Evolutionary conservation across 441 rosid species (phyloP), one percentile per base, ranked within the genome.

Genomic region (Capsella rubella): DNA sequence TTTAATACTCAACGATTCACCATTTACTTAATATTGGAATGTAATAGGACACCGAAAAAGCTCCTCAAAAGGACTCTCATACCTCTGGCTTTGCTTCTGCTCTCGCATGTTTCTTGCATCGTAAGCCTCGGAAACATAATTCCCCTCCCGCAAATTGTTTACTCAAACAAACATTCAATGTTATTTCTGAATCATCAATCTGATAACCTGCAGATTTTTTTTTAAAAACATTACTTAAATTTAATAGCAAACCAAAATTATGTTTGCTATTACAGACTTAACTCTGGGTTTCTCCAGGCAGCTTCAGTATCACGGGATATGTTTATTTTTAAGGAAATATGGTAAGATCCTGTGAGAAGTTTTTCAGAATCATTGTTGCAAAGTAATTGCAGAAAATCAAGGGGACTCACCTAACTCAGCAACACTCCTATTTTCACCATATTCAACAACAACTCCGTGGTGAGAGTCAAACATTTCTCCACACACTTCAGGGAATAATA

Each of bases 131-230:
- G 61, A 92, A 91, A 69, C 77, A 88, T 78, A 87, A 78, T 66
- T 90, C 91, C 67, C 97, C 97, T 21, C 95, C 97, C 80, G 82
- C 79, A 79, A 87, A 90, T 67, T 82, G 74, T 80, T 85, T 87
- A 35, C 95, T 90, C 93, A 92, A 85, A 80, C 97, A 91, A 70
- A 87, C 89, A 71, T 92, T 86, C 80, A 92, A 73, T 50, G 97
- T 88, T 58, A 92, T 87, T 79, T 92, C 97, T 6, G 97, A 87
- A 84, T 90, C 91, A 79, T 92, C 95, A 61, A 89, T 87, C 76
- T 87, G 92, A 79, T 82, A 84, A 59, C 93, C 97, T 91, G 79
- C 69, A 77, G 12, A 25, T 21, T 46, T 15, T 21, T 37, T 49
- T 70, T 27, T 27, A 58, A 27, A 70, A 11, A 58, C 0, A 57